phyloP scores from a whole-genome alignment of 2,329 filamentous ascomycete genomes.

The Penicillium verrucosum region DNA sequence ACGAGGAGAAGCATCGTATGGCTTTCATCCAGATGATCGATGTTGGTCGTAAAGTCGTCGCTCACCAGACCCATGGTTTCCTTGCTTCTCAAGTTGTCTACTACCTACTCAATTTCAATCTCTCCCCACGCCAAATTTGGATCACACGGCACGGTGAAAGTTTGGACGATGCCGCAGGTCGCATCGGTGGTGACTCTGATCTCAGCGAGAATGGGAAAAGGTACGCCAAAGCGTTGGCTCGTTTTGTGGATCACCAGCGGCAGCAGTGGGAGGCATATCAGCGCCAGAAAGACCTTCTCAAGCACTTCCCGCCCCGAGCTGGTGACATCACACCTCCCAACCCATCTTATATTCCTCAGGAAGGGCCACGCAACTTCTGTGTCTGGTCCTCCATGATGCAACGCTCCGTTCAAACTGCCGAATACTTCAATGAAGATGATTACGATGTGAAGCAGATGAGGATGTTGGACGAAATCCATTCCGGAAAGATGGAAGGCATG shows the following conservation, averaged over 20 bases:
- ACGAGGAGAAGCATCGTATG: conserved; percentile 85
- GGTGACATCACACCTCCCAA: conserved; percentile 95
- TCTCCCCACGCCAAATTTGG: conserved; percentile 95
- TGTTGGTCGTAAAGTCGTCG: conserved; percentile 89
- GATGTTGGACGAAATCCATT: conserved; percentile 95
- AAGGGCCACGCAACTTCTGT: conserved; percentile 80
- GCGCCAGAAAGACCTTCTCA: conserved; percentile 69
- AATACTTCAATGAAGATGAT: conserved; percentile 91
- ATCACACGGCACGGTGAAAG: conserved; percentile 95
- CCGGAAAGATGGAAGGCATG: conserved; percentile 88
- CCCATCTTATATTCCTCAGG: conserved; percentile 63
- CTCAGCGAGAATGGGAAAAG: conserved; percentile 74
- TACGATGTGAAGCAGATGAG: conserved; percentile 97
- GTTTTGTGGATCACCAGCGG: conserved; percentile 78
- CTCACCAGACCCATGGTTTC: conserved; percentile 87
- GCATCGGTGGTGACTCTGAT: conserved; percentile 85
- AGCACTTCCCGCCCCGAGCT: conserved; percentile 81
- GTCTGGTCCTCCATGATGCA: conserved; percentile 98
- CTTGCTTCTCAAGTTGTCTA: conserved; percentile 88
- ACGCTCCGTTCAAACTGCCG: conserved; percentile 80
- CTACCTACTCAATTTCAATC: conserved; percentile 94
- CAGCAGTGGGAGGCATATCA: conserved; percentile 80
- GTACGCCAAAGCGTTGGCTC: conserved; percentile 76
- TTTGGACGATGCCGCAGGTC: conserved; percentile 78
- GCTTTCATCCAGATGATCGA: conserved; percentile 98